Evolutionary conservation across 345 rosid species (phyloP), one percentile per base, ranked within the genome.

Genomic region (Streptanthus diversifolius): DNA sequence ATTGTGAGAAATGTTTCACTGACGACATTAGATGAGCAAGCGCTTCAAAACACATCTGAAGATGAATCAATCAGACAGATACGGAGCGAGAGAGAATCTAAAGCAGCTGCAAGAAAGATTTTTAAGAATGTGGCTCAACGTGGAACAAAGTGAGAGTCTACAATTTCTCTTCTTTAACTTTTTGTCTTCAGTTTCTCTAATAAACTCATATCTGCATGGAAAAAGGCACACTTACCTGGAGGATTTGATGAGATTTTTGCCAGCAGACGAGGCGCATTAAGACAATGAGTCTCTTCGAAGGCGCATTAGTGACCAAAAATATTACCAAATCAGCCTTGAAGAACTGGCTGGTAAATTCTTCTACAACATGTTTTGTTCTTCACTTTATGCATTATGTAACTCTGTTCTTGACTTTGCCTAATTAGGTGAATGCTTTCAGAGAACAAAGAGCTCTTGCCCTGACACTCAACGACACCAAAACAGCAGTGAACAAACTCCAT

Each of bases 401-500:
- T 63, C 45, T 41, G 60, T 72, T 64, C 57, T 65, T 77, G 58
- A 53, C 57, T 76, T 71, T 15, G 71, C 59, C 22, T 87, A 4
- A 60, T 67, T 73, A 93, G 96, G 91, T 93, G n/a, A 85, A 86
- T 81, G 93, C 86, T 40, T 95, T 89, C 66, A 88, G 99, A 79
- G 97, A 91, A 70, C 77, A 96, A 73, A 86, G 84, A 77, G 99
- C 99, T 17, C 97, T 95, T 36, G 90, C 99, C 8, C 41, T 95
- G 74, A 89, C 98, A 3, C 75, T 93, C 30, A 91, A 93, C 29
- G 97, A 91, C 52, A 91, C 98, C n/a, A 90, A 93, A 68, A 93
- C 98, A 27, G 98, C 96, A 0, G 96, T 95, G 65, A 86, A 87
- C 83, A 90, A 84, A 75, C 97, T 95, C 47, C 95, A 90, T 74